Evolutionary conservation across 768 basidiomycete species (phyloP).

Genomic region (Termitomyces eurrhizus): DNA sequence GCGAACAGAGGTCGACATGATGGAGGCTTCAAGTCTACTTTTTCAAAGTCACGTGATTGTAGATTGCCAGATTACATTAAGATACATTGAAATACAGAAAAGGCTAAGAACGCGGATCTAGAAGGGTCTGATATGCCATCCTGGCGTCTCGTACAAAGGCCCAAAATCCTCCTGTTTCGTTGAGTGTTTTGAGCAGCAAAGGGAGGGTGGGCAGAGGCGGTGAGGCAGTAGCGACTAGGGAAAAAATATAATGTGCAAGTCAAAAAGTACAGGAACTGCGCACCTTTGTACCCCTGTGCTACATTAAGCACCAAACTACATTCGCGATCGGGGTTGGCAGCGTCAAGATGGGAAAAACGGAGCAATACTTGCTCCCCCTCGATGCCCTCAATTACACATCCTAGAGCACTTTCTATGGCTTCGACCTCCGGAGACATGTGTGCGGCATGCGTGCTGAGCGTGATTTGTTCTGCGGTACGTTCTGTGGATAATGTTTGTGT

Average conservation of each 20-base stretch:
- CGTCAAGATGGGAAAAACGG: slow-evolving; percentile 66
- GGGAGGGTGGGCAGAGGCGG: slow-evolving; percentile 66
- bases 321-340: slow-evolving; percentile 52
- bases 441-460: slow-evolving; percentile 50
- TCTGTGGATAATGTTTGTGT: slow-evolving; percentile 37
- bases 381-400: slow-evolving; percentile 75
- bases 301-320: slow-evolving; percentile 78
- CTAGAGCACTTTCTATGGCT: slow-evolving; percentile 52
- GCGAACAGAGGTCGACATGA: background rate
- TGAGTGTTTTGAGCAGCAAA: slow-evolving; percentile 66
- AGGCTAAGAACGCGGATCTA: background rate
- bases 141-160: slow-evolving; percentile 67
- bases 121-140: slow-evolving; percentile 41
- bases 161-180: slow-evolving; percentile 65
- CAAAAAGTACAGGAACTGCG: background rate
- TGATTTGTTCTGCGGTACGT: slow-evolving; percentile 59
- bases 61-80: background rate
- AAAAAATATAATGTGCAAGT: background rate
- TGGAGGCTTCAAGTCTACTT: background rate
- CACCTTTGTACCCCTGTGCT: slow-evolving; percentile 61
- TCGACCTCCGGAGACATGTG: slow-evolving; percentile 51
- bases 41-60: slow-evolving; percentile 4
- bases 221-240: slow-evolving; percentile 73
- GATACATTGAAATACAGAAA: background rate
- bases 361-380: slow-evolving; percentile 69